Base-by-base conservation (phyloP, 306 rosid species). In the Cucumis sativus region DNA sequence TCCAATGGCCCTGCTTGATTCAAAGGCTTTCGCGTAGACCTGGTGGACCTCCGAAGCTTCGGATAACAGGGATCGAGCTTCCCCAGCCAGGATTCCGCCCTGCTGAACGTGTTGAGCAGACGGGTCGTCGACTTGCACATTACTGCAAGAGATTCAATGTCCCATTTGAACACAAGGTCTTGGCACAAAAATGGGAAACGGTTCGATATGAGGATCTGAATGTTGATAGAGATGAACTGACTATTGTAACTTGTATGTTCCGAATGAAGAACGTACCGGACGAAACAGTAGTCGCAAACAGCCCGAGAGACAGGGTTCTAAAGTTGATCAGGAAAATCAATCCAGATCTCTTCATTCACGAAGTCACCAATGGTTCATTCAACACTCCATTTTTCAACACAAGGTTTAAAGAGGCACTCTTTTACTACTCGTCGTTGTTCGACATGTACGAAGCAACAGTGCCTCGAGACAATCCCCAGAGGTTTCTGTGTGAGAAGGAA, bases 321-420 rank as follows among this genome's bases (percentile, higher is more conserved):
- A 89, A 80, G 79, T 64, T 92, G 86, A 83, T 92, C 25, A 87
- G 86, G 83, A 81, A 77, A 81, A 87, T 88, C n/a, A 87, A 86
- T 75, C 98, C 98, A 7, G 86, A 84, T 75, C 43, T 92, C 5
- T 92, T 90, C 79, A 25, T 95, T 47, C 98, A 90, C 40, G 97
- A 96, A 40, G 80, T 92, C 3, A 85, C 82, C 17, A 92, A 88
- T 73, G 95, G 97, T 25, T 76, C 88, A 6, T 87, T 90, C 56
- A 95, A 80, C 60, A 91, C 93, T 39, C 97, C 98, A 11, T 92
- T 90, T 80, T 92, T 95, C 79, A 80, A 80, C 56, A 86, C 88
- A 74, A 57, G 97, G 84, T 90, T 95, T 80, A 79, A 74, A 82
- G 97, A 90, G 66, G 87, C 98, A 10, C 77, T 92, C 21, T 88